Evolutionary conservation across 495 filamentous ascomycete species (phyloP).

Genomic region (Parachaetomium inaequale): DNA sequence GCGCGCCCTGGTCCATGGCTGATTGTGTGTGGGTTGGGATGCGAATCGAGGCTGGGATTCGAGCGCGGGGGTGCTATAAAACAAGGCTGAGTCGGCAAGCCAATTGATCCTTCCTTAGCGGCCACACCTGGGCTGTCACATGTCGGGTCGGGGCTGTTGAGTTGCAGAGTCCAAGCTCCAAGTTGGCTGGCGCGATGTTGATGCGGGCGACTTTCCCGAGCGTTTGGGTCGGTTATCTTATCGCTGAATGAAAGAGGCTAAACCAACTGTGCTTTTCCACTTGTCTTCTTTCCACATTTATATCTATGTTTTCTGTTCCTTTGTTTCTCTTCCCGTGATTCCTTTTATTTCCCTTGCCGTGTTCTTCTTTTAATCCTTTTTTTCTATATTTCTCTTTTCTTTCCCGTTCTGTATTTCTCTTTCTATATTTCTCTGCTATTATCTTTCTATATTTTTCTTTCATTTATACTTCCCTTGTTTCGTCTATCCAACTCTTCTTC

Average conservation of each 20-base stretch:
- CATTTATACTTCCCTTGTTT: no score
- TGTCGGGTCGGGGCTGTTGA: background rate
- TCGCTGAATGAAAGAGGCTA: background rate
- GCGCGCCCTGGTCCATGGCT: slow-evolving; percentile 26
- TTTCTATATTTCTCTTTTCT: no score
- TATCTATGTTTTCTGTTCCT: no score
- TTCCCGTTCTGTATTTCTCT: no score
- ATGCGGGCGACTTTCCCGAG: background rate
- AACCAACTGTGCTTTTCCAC: no score
- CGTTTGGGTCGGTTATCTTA: background rate
- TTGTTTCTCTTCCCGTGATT: no score
- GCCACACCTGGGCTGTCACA: background rate
- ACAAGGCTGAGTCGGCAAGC: background rate
- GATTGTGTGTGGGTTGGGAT: background rate
- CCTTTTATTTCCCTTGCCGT: no score
- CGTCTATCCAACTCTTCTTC: no score
- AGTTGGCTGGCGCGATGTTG: background rate
- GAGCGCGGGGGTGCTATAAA: background rate
- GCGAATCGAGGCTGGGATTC: background rate
- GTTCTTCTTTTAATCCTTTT: no score
- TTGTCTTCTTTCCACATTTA: no score
- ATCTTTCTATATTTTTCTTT: no score
- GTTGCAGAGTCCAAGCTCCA: background rate
- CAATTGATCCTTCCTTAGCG: background rate
- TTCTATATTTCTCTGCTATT: no score